Base-by-base conservation (phyloP, 148 eudicot species). In the Amaranthus palmeri region DNA sequence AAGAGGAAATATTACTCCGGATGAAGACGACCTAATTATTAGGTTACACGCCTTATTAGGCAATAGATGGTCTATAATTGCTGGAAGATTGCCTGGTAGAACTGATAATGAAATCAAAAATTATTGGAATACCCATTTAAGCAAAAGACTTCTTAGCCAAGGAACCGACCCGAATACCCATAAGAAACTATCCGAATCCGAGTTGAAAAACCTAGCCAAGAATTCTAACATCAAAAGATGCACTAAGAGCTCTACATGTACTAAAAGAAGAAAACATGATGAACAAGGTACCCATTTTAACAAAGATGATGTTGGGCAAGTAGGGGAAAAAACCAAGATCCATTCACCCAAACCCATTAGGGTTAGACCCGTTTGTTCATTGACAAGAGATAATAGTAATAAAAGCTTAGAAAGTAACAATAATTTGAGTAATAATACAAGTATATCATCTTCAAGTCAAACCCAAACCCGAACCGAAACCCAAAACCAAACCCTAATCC, bases 21-120 rank as follows among this genome's bases (percentile, higher is more conserved):
- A 88, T 11, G 92, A 88, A 63, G 92, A 88, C 53, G 92, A 86
- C 76, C 87, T 88, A 51, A 84, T 88, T 45, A 79, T 86, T 10
- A 82, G 81, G 77, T 62, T 88, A 65, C 92, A 88, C 76, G 69
- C 79, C 44, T 82, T 86, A 64, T 77, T 88, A 6, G 92, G 89
- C 61, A 88, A 88, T 56, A 69, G 85, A 18, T 88, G 92, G 92
- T 88, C 89, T 4, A 77, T 88, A 5, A 86, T 88, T 6, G 89
- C 92, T 0, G 89, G 87, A 36, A 86, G 92, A 67, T 71, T 88
- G 52, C 89, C 92, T 0, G 92, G 87, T 82, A 83, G 92, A 79
- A 86, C 92, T 0, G 92, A 88, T 72, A 88, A 88, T 65, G 92
- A 88, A 74, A 88, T 86, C 17, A 88, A 88, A 49, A 88, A 88